Conservation (phyloP, 2,329 filamentous ascomycete species). For the Microsporum canis region DNA sequence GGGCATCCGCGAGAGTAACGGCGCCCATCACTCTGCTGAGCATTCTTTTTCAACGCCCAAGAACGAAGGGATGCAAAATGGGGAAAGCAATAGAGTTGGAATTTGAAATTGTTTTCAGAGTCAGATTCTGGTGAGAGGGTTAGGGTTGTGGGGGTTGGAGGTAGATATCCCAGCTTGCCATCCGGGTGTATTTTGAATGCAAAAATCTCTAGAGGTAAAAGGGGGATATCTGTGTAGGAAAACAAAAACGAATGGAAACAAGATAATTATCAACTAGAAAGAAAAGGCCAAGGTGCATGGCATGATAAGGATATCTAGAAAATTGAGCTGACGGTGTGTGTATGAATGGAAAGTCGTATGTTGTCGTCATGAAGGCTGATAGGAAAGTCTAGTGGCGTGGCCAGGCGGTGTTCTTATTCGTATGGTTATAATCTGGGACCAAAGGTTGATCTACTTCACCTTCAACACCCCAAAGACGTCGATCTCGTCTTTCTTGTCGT, state of each 20-base stretch:
- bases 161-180: not conserved
- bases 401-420: not conserved
- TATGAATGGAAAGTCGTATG: not conserved
- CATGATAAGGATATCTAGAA: not conserved
- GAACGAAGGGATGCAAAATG: not conserved
- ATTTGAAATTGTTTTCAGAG: not conserved
- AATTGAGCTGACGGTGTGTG: not conserved
- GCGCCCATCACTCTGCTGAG: not conserved
- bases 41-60: not conserved
- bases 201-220: not conserved
- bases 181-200: not conserved
- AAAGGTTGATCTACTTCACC: slow-evolving; percentile 14
- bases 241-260: not conserved
- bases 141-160: not conserved
- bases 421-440: too few relatives aligned
- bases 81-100: not conserved
- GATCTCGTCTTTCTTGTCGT: slow-evolving; percentile 20
- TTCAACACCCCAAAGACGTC: slow-evolving; percentile 34
- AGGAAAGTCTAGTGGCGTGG: not conserved
- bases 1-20: not conserved
- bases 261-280: not conserved
- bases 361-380: not conserved
- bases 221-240: not conserved
- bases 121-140: not conserved
- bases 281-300: not conserved